Evolutionary conservation across 352 stramenopile genomes (phyloP), one percentile per base, ranked within the genome.

Genomic region (Thalassiosira livingstoniorum): DNA sequence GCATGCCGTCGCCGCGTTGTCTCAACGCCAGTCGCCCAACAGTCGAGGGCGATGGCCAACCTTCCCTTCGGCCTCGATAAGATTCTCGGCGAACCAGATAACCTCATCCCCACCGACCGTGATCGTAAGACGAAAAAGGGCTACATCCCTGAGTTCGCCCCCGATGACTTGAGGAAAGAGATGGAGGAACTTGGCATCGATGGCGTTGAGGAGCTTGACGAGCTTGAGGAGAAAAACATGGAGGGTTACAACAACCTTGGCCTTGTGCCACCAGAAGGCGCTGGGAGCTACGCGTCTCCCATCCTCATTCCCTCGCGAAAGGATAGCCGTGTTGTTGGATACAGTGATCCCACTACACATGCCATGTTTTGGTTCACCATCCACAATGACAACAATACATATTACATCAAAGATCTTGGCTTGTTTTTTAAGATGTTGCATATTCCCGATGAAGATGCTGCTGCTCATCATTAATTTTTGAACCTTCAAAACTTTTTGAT

Each of bases 361-460:
- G 87, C 89, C 32, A 85, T 95, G 69, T 93, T 91, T 67, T 95
- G 91, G 91, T 95, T 95, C 72, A 95, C 78, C 72, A 93, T 94
- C 75, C 87, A 94, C 64, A 91, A 92, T 74, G 90, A 94, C 64
- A 67, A 93, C 45, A 93, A 88, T 72, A 92, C 88, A 4, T 94
- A 94, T 64, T 94, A 94, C 83, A 93, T 94, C 65, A 93, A 93
- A 71, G 87, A 94, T 81, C 69, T 94, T 43, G 90, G 90, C 67
- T 75, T 94, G 31, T 94, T 94, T 70, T 94, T 94, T 80, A 94
- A 93, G 80, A 92, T 94, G 87, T 81, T 94, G 54, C 86, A 87
- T 73, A 93, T 94, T 85, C 87, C 83, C 21, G 84, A 92, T 74
- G 82, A 91, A 29, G 80, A 89, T 57, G 84, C 78, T 13, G 55